A percentile compares a stretch with the other conserved stretches of the same genome.
Conservation (phyloP, 192 early-diverging fungal species). For the Dissophora globulifera region DNA sequence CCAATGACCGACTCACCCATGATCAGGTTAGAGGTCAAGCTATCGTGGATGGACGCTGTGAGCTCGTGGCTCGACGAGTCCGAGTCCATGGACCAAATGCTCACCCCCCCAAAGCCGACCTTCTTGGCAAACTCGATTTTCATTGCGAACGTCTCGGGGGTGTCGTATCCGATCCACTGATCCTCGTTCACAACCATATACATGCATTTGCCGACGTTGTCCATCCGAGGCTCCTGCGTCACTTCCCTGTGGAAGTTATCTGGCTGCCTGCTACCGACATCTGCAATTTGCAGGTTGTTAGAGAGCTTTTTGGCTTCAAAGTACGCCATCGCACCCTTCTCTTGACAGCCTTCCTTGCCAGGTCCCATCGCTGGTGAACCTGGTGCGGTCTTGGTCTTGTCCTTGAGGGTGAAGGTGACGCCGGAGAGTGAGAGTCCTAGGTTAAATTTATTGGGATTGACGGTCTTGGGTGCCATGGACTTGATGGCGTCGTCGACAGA, state of each 20-base stretch:
- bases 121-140: slow-evolving; percentile 31
- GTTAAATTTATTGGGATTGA: slow-evolving; percentile 45
- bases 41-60: slow-evolving; percentile 27
- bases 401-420: slow-evolving; percentile 48
- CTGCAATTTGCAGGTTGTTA: slow-evolving; percentile 19
- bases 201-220: slow-evolving; percentile 41
- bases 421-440: slow-evolving; percentile 46
- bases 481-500: slow-evolving; percentile 41
- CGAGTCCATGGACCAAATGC: slow-evolving; percentile 54
- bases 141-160: slow-evolving; percentile 27
- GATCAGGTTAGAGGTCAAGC: neutral
- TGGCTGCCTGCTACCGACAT: neutral
- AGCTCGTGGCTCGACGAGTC: slow-evolving; percentile 35
- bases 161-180: slow-evolving; percentile 45
- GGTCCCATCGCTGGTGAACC: slow-evolving; percentile 43
- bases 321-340: slow-evolving; percentile 51
- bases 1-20: neutral
- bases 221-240: slow-evolving; percentile 38
- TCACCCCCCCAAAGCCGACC: slow-evolving; percentile 45
- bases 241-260: slow-evolving; percentile 33
- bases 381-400: slow-evolving; percentile 27
- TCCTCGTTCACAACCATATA: slow-evolving; percentile 48
- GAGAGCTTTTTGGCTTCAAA: slow-evolving; percentile 30
- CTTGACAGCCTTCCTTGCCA: slow-evolving; percentile 46
- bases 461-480: slow-evolving; percentile 42